A percentile compares a stretch with the other conserved stretches of the same genome.
phyloP scores from a whole-genome alignment of 495 filamentous ascomycete species.

The Neurospora cerealis region DNA sequence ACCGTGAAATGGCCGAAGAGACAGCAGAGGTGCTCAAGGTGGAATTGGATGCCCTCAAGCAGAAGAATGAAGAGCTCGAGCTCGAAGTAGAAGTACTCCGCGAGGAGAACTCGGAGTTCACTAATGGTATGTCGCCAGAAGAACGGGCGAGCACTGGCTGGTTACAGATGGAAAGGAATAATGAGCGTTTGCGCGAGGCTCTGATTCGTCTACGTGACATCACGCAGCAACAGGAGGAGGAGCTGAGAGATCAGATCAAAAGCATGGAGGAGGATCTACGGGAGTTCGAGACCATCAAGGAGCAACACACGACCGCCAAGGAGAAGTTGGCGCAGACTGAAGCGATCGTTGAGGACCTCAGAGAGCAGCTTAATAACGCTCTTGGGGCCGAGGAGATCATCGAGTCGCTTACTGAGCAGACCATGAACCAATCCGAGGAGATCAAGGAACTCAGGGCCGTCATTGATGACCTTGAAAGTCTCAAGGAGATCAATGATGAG shows the following conservation, averaged over 20 bases:
- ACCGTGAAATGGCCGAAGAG: constrained; percentile 95
- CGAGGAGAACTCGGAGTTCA: constrained; percentile 77
- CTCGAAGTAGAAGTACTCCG: constrained; percentile 79
- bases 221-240: constrained; percentile 74
- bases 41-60: constrained; percentile 69
- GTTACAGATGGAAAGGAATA: constrained; percentile 83
- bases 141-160: constrained; percentile 78
- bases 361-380: constrained; percentile 83
- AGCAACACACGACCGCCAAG: constrained; percentile 58
- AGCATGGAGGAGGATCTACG: constrained; percentile 68
- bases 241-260: constrained; percentile 65
- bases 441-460: constrained; percentile 70
- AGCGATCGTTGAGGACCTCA: constrained; percentile 71
- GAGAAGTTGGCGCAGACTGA: constrained; percentile 64
- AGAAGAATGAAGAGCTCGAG: constrained; percentile 71
- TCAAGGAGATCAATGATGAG: constrained; percentile 91
- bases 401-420: constrained; percentile 80
- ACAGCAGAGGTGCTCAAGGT: constrained; percentile 68
- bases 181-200: constrained; percentile 80
- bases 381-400: constrained; percentile 85
- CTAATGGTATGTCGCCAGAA: constrained; percentile 76
- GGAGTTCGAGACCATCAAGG: constrained; percentile 60
- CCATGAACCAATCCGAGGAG: constrained; percentile 68
- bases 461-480: constrained; percentile 73
- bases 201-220: constrained; percentile 76